Base-by-base conservation (phyloP, 495 filamentous ascomycete species). In the Penicillium riverlandense region DNA sequence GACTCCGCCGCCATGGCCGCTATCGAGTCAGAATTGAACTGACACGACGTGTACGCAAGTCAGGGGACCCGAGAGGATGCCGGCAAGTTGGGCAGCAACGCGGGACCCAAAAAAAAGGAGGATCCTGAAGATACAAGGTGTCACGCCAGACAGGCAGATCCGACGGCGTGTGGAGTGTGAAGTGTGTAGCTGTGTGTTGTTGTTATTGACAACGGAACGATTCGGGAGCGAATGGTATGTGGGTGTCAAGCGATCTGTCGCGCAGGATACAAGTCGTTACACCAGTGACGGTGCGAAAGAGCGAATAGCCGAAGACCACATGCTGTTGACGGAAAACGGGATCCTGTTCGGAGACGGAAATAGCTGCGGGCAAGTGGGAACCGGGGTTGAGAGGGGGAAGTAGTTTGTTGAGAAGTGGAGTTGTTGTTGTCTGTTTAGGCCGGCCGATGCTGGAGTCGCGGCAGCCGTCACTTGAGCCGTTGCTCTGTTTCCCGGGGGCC, bases 231-330 rank as follows among this genome's bases (percentile, higher is more conserved):
- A 56, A 57, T 51, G 43, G 42, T 44, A 43, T 38, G 33, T 47
- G 35, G 47, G 27, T 34, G 29, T 47, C 31, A 28, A 52, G 45
- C 39, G 41, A 22, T 35, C 53, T 53, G 63, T 65, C 52, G 57
- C 49, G 61, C 62, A 66, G 51, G 59, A 56, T 50, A 61, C 41
- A 41, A 43, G 35, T 52, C 41, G 58, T 70, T 68, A 70, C 65
- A 65, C 63, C 52, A 48, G 52, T 42, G 48, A 64, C 35, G 45
- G 41, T 54, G 47, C 53, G 50, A 54, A 37, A 47, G 54, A 52
- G 55, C 63, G 58, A 71, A 69, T 71, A 54, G 52, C 54, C 55
- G 59, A 58, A 50, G 48, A 55, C 60, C 67, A 71, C 67, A 71
- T 71, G 65, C 67, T 69, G 61, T 46, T 45, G 40, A 35, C 31